Base-by-base conservation (phyloP, 768 basidiomycete genomes). In the Cyclocybe aegerita region DNA sequence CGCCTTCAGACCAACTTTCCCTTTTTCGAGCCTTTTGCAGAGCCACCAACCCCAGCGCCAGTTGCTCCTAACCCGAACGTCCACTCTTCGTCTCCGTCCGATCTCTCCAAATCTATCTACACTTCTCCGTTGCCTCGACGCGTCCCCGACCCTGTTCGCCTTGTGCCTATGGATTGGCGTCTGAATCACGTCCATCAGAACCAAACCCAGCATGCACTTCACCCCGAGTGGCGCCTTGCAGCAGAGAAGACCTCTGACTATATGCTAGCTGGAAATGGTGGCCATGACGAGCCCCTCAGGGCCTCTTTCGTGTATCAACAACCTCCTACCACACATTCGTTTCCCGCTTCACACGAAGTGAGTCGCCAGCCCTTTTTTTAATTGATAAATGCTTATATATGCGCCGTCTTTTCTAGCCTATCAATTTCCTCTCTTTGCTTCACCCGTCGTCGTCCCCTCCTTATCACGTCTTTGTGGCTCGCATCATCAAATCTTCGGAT, bases 401-500 rank as follows among this genome's bases (percentile, higher is more conserved):
- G 58, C 56, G 49, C 49, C 30, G 46, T 15, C 16, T 46, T 9
- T 46, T 43, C 39, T 55, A 93, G 90, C 90, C 91, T 11, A 91
- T 93, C 73, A 93, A 93, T 68, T 93, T 93, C 65, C 76, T 93
- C 46, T 88, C 88, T 10, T 74, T 93, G 44, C 77, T 93, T 43
- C 90, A 92, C 59, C 91, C 91, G 0, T 89, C 90, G 0, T 89
- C 90, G 0, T 83, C 86, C 29, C 91, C 91, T 10, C 90, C 90
- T 1, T 93, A 93, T 61, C 80, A 81, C 46, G 73, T 88, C 48
- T 91, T 93, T 58, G 90, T 93, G 9, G 73, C 82, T 12, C 85
- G 91, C 17, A 93, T 93, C 57, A 89, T 92, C 75, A 92, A 89
- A 70, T 87, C 85, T 1, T 91, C 90, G 4, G 91, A 93, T 61